These are phyloP conservation scores for Colletotrichum sp. DNA, from an alignment of 2,329 filamentous ascomycete species.

Conservation along the genomic window DNA sequence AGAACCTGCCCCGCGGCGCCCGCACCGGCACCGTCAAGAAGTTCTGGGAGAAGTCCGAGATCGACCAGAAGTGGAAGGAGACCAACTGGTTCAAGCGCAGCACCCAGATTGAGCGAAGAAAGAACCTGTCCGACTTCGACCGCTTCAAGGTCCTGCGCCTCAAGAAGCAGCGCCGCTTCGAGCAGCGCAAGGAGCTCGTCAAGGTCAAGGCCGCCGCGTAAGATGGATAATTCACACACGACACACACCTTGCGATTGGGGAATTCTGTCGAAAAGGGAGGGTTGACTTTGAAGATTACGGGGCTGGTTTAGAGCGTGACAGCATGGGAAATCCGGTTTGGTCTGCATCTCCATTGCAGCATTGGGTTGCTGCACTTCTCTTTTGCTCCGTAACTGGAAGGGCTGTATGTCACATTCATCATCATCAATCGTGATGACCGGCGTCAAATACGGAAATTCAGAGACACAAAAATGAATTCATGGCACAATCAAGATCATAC, in stretches of 20 bases:
- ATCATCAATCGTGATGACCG: conserved; percentile 60
- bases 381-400: conserved; percentile 61
- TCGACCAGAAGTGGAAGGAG: conserved; percentile 92
- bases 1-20: conserved; percentile 83
- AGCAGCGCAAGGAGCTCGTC: conserved; percentile 94
- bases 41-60: conserved; percentile 88
- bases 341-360: conserved; percentile 54
- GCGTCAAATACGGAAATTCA: conserved; percentile 71
- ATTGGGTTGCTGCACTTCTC: conserved; percentile 64
- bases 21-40: conserved; percentile 84
- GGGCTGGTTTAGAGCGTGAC: conserved; percentile 24
- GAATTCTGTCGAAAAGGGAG: conserved; percentile 12
- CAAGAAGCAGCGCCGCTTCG: conserved; percentile 99
- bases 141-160: conserved; percentile 99
- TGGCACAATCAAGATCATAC: conserved; percentile 26
- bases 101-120: conserved; percentile 83
- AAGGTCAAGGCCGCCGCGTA: conserved; percentile 88
- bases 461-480: conserved; percentile 46
- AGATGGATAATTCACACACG: conserved; percentile 27
- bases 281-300: conserved; percentile 23
- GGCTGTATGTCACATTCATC: conserved; percentile 69
- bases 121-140: conserved; percentile 96
- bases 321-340: conserved; percentile 39
- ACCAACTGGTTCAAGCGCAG: conserved; percentile 95
- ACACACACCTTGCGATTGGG: conserved; percentile 15